Evolutionary conservation across 352 stramenopile genomes (phyloP), one percentile per base, ranked within the genome.

Genomic region (Phytophthora citricola): DNA sequence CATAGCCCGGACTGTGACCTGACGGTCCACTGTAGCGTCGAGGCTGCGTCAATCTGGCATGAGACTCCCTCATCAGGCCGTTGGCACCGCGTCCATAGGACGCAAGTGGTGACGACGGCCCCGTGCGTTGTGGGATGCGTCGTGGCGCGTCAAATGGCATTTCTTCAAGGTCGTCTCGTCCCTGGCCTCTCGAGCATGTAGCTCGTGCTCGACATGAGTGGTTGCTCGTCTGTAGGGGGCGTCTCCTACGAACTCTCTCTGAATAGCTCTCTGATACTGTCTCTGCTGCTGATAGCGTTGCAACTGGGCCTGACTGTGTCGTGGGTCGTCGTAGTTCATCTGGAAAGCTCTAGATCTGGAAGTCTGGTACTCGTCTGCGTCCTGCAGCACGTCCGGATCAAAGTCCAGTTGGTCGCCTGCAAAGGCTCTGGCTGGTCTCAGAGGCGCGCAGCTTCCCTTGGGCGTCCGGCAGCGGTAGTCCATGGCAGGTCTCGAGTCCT

Each of bases 281-380:
- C 61, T 59, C 15, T 81, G 73, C 24, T 83, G 72, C 9, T 66
- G 46, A 63, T 79, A 83, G 24, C 70, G 75, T 9, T 78, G 75
- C 48, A 82, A 56, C 34, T 81, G 69, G 0, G 50, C 53, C 20
- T 79, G 75, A 27, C 39, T 71, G 27, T 81, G 73, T 7, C 77
- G 63, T 3, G 63, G 66, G 17, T 84, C 63, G 8, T 79, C 67
- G 34, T 76, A 59, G 27, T 63, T 64, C 48, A 68, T 51, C 32
- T 75, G 53, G 43, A 66, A 71, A 1, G 48, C 53, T 32, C 68
- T 61, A 14, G 58, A 51, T 8, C 65, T 48, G 5, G 46, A 22
- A 7, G n/a, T 29, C 4, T 77, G 44, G n/a, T 71, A 57, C 15
- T 71, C 39, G 12, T 67, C 69, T 1, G 20, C 24, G 31, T 69